A percentile compares a stretch with the other conserved stretches of the same genome.
Evolutionary conservation across 1,284 basidiomycete species (phyloP).

Genomic region (Tetrapyrgos nigripes): DNA sequence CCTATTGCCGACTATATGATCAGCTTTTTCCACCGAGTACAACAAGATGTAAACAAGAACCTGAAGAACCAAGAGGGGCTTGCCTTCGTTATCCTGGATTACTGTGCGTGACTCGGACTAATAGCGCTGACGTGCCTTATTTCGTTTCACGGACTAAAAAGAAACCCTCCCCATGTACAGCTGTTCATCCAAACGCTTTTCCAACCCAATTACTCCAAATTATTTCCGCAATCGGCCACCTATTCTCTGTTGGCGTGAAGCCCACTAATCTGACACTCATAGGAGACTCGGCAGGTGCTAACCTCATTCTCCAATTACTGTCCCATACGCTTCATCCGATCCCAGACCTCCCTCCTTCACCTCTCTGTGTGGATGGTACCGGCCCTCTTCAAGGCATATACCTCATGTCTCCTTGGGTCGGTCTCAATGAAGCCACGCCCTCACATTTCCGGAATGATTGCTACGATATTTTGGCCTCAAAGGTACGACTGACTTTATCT

Average conservation of each 20-base stretch:
- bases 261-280: conserved; percentile 9
- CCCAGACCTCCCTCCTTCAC: neutral
- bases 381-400: neutral
- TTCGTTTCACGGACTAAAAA: neutral
- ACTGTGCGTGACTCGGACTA: conserved; percentile 10
- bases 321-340: conserved; percentile 16
- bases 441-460: conserved; percentile 4
- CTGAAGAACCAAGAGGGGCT: neutral
- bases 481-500: neutral
- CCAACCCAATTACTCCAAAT: conserved; percentile 13
- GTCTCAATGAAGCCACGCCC: neutral
- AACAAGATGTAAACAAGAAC: neutral
- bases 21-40: conserved; percentile 10
- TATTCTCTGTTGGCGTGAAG: conserved; percentile 3
- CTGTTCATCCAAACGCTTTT: conserved; percentile 9
- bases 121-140: too few species aligned
- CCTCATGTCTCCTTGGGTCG: conserved; percentile 14
- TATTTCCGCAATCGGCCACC: neutral
- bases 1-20: conserved; percentile 9
- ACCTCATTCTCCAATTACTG: conserved; percentile 15
- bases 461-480: conserved; percentile 2
- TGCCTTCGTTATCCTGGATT: conserved; percentile 12
- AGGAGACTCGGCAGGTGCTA: conserved; percentile 19
- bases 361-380: neutral
- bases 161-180: neutral